A percentile compares a stretch with the other conserved stretches of the same genome.
These are phyloP conservation scores for Botrytis galanthina DNA, from an alignment of 2,329 filamentous ascomycete genomes.

Conservation along the genomic window DNA sequence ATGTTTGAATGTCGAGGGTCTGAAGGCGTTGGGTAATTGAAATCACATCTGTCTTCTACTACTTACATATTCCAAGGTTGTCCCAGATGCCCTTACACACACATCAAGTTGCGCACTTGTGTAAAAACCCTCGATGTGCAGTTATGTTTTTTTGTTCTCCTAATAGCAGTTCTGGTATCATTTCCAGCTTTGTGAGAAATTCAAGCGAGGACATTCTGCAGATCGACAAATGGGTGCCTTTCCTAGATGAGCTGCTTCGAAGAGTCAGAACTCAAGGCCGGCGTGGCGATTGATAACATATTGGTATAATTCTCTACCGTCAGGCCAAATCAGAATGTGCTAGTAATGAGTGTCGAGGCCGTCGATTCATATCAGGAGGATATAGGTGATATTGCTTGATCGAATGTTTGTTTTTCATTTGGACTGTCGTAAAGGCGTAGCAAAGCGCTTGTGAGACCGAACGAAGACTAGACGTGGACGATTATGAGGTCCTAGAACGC, in stretches of 20 bases:
- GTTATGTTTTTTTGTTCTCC: not conserved
- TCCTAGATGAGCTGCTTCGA: not conserved
- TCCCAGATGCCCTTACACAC: not conserved
- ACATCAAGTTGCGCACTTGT: not conserved
- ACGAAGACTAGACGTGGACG: not conserved
- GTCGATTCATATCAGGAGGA: not conserved
- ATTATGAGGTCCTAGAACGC: not conserved
- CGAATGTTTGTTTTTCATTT: not conserved
- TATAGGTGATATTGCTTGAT: not conserved
- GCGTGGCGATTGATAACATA: not conserved
- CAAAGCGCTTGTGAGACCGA: not conserved
- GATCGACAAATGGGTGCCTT: not conserved
- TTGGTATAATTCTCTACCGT: not conserved
- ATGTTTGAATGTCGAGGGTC: not conserved
- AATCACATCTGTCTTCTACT: not conserved
- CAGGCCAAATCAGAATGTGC: not conserved
- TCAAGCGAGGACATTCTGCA: not conserved
- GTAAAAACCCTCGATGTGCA: not conserved
- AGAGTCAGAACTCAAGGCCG: not conserved
- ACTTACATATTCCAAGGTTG: not conserved
- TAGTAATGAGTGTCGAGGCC: no score
- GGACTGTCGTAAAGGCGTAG: not conserved
- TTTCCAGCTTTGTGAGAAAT: not conserved
- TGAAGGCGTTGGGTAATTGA: not conserved
- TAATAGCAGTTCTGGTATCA: not conserved